phyloP scores from a whole-genome alignment of 176 grass and related monocot species.

The Cenchrus fungigraminus region DNA sequence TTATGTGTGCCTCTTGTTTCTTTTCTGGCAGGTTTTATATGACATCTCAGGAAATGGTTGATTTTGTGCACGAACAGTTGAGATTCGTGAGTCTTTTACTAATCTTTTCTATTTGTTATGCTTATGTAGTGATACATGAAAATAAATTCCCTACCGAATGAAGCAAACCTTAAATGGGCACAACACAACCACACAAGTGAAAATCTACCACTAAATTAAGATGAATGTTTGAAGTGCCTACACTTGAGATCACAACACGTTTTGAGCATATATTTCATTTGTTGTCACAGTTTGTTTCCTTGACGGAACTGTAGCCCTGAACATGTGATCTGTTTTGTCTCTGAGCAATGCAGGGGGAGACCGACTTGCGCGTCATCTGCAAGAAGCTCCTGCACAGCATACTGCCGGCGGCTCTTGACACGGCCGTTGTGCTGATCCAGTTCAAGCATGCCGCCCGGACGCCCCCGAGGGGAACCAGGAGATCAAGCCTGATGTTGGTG shows the following conservation, averaged over 20 bases:
- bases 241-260: not conserved
- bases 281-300: not conserved
- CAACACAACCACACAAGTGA: not conserved
- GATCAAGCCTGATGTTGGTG: not conserved
- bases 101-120: not conserved
- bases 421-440: constrained; percentile 25
- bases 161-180: not conserved
- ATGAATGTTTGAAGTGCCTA: not conserved
- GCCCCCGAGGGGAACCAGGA: not conserved
- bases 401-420: not conserved
- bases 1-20: not conserved
- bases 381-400: not conserved
- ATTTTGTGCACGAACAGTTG: not conserved
- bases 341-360: constrained; percentile 11
- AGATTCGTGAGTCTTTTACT: not conserved
- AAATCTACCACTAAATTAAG: not conserved
- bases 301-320: not conserved
- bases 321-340: not conserved
- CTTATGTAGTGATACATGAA: not conserved
- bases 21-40: not conserved
- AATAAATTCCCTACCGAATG: not conserved
- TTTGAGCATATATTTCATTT: not conserved
- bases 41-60: constrained; percentile 18
- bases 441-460: constrained; percentile 7
- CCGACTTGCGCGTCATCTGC: not conserved